A percentile compares a stretch with the other conserved stretches of the same genome.
Conservation (phyloP, 306 rosid species). For the Begonia loranthoides region DNA sequence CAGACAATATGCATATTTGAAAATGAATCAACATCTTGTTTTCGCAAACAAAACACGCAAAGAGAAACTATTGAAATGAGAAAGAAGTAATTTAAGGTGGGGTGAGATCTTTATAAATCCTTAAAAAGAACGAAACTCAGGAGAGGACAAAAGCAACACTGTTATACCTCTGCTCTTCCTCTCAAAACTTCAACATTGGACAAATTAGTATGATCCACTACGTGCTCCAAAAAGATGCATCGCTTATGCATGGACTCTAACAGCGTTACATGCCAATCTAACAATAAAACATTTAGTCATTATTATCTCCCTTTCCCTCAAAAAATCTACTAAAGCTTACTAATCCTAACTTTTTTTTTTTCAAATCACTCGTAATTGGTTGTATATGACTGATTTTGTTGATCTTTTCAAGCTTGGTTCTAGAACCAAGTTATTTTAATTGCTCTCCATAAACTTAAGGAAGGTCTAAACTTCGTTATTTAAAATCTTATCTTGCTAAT, state of each 20-base stretch:
- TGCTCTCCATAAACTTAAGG: too few species aligned
- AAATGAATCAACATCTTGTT: too few species aligned
- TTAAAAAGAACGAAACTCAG: background rate
- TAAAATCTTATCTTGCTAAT: background rate
- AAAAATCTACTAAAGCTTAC: too few species aligned
- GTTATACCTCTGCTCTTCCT: conserved; percentile 87
- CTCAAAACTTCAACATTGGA: conserved; percentile 62
- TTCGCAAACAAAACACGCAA: too few species aligned
- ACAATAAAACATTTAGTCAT: conserved; percentile 11
- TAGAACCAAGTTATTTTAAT: too few species aligned
- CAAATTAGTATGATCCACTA: conserved; percentile 38
- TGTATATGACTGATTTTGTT: too few species aligned
- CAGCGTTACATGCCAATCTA: conserved; percentile 74
- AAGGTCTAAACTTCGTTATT: background rate
- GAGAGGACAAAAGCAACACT: background rate
- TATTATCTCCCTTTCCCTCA: background rate
- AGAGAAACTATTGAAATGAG: too few species aligned
- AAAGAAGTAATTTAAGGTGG: too few species aligned
- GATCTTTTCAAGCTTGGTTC: too few species aligned
- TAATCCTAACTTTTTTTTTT: too few species aligned
- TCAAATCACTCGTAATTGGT: too few species aligned
- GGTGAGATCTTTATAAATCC: background rate
- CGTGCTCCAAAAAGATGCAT: conserved; percentile 79
- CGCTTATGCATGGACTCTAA: conserved; percentile 82
- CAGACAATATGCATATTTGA: too few species aligned